Percentiles rank a stretch among this genome's conserved stretches.
These are phyloP conservation scores for Trametes versicolor DNA, from an alignment of 1,284 basidiomycete species.

Conservation along the genomic window DNA sequence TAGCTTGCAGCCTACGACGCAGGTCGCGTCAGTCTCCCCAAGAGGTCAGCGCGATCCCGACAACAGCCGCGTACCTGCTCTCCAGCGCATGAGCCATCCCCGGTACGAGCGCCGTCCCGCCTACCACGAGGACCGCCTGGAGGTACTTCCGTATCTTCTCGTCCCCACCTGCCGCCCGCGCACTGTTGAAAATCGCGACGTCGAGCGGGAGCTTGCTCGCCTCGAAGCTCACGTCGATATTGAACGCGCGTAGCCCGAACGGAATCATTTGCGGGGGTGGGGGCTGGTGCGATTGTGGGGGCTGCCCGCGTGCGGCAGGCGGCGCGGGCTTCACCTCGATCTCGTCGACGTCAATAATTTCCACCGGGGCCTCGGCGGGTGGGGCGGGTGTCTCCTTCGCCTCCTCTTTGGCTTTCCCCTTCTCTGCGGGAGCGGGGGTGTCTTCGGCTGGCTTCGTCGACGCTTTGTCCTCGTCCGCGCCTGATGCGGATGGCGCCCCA, in stretches of 20 bases:
- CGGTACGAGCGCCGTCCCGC: slow-evolving; percentile 79
- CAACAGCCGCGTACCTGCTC: slow-evolving; percentile 64
- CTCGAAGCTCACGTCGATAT: slow-evolving; percentile 85
- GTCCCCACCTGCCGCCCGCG: slow-evolving; percentile 86
- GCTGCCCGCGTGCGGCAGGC: slow-evolving; percentile 17
- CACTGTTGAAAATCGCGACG: slow-evolving; percentile 93
- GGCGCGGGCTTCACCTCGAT: slow-evolving; percentile 48
- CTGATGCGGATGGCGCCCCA: slow-evolving; percentile 33
- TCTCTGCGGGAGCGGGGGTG: not conserved
- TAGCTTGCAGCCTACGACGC: slow-evolving; percentile 74
- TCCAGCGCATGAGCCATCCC: slow-evolving; percentile 84
- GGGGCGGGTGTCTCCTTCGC: slow-evolving; percentile 7
- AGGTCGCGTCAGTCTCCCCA: not conserved
- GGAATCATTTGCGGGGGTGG: slow-evolving; percentile 33
- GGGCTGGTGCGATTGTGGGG: slow-evolving; percentile 14
- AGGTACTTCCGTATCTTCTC: slow-evolving; percentile 93
- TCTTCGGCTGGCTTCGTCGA: slow-evolving; percentile 4
- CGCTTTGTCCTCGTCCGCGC: slow-evolving; percentile 5
- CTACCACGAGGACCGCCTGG: slow-evolving; percentile 89
- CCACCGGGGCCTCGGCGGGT: slow-evolving; percentile 49
- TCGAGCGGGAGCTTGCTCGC: slow-evolving; percentile 94
- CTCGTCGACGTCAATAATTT: slow-evolving; percentile 60
- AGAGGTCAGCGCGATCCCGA: not conserved
- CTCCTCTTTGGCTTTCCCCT: not conserved
- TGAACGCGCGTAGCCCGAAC: slow-evolving; percentile 46